A percentile compares a stretch with the other conserved stretches of the same genome.
These are phyloP conservation scores for Ustilaginoidea virens DNA, from an alignment of 2,329 filamentous ascomycete species.

Conservation along the genomic window DNA sequence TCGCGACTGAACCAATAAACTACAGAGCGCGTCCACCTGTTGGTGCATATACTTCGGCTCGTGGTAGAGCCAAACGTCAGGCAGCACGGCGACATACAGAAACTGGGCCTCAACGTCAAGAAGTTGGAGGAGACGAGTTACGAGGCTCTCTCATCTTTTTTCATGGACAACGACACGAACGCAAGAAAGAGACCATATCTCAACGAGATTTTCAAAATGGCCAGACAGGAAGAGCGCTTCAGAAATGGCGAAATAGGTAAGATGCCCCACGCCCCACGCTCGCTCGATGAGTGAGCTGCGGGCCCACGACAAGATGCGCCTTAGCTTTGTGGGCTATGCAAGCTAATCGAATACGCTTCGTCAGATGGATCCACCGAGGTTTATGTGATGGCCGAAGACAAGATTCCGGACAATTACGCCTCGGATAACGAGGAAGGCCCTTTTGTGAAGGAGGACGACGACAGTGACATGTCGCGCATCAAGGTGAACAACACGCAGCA, in stretches of 20 bases:
- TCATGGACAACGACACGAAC: slow-evolving; percentile 41
- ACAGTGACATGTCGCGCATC: slow-evolving; percentile 21
- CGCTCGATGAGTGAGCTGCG: too few species aligned
- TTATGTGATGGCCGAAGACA: slow-evolving; percentile 37
- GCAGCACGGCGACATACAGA: slow-evolving; percentile 36
- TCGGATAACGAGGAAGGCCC: slow-evolving; percentile 31
- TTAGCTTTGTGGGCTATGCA: too few species aligned
- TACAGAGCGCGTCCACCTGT: slow-evolving; percentile 41
- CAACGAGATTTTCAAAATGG: slow-evolving; percentile 47
- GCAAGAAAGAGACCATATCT: slow-evolving; percentile 37
- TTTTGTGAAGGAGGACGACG: slow-evolving; percentile 26
- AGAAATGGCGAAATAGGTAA: slow-evolving; percentile 42
- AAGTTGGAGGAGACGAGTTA: slow-evolving; percentile 43
- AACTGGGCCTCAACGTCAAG: slow-evolving; percentile 34
- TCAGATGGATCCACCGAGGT: slow-evolving; percentile 32
- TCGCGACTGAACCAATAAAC: too few species aligned
- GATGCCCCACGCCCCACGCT: slow-evolving; percentile 5
- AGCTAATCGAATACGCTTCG: slow-evolving; percentile 5
- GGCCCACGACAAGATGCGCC: too few species aligned
- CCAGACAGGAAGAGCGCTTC: slow-evolving; percentile 38
- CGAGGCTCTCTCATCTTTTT: slow-evolving; percentile 43
- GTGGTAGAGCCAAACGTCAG: slow-evolving; percentile 32
- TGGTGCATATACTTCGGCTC: slow-evolving; percentile 45
- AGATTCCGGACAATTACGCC: slow-evolving; percentile 28
- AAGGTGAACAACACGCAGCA: slow-evolving; percentile 13